phyloP scores from a whole-genome alignment of 2,329 filamentous ascomycete genomes.

The Cryphonectria japonica region DNA sequence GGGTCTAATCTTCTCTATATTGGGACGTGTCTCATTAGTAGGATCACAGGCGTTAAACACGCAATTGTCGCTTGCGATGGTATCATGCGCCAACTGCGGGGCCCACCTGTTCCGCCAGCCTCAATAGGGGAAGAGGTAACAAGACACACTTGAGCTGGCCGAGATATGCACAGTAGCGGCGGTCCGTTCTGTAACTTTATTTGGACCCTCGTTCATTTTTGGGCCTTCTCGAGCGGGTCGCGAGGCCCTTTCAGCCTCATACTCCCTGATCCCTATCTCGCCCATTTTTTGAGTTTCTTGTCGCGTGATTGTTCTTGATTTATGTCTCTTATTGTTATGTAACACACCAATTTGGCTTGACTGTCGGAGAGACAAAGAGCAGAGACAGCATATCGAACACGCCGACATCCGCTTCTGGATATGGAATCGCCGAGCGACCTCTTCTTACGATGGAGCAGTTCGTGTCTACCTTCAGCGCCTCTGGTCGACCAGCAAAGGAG shows the following conservation, averaged over 20 bases:
- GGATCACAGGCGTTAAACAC: conserved; percentile 23
- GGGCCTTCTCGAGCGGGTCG: conserved; percentile 17
- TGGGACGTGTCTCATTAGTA: conserved; percentile 19
- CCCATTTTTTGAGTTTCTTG: background rate
- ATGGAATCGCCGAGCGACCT: background rate
- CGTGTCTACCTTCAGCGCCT: conserved; percentile 29
- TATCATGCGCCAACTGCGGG: conserved; percentile 29
- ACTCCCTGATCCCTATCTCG: background rate
- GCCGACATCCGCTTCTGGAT: background rate
- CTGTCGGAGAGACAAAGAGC: background rate
- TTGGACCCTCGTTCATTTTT: conserved; percentile 14
- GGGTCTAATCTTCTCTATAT: conserved; percentile 21
- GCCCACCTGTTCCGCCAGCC: conserved; percentile 20
- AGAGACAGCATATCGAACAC: background rate
- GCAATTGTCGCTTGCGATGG: conserved; percentile 30
- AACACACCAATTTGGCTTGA: background rate
- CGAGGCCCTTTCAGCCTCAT: conserved; percentile 17
- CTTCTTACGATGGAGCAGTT: conserved; percentile 28
- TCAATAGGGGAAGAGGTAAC: conserved; percentile 9
- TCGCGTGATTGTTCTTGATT: background rate
- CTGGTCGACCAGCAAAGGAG: conserved; percentile 27
- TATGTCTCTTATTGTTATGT: background rate
- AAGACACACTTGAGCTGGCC: conserved; percentile 9
- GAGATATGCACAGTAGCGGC: conserved; percentile 29
- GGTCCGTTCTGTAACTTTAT: conserved; percentile 20